Base-by-base conservation (phyloP, 345 rosid species). In the Hibiscus trionum region DNA sequence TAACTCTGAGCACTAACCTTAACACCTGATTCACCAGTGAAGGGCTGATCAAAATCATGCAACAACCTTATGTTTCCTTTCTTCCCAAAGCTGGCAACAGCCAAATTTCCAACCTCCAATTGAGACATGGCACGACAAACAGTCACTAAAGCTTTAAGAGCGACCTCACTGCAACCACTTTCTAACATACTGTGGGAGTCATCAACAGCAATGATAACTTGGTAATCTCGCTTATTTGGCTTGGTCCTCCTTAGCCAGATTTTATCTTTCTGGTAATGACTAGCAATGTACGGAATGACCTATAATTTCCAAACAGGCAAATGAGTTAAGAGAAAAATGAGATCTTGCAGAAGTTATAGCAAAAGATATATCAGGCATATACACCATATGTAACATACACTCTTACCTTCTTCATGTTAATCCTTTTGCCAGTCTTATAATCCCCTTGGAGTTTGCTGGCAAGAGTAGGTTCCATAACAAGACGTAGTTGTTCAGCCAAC, bases 361-460 rank as follows among this genome's bases (percentile, higher is more conserved):
- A 46, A 72, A 55, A 74, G 6, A 26, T 53, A 3, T 7, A 55
- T 4, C 3, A 8, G 39, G 15, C 4, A 49, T 39, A 4, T 42
- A 27, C 15, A 47, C 26, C 15, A 26, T 1, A 50, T 4, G 44
- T 50, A 27, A 27, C 4, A 29, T n/a, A 67, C 9, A 47, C 21
- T 16, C 59, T 47, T 76, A 89, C 96, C 93, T 87, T 95, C 80
- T 90, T 92, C 98, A 95, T 95, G 87, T 95, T 95, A 75, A 95
- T 90, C 73, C 99, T 78, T 80, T 95, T 92, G 56, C 99, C 99
- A 47, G 97, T 92, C 84, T 87, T 90, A 70, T 92, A 95, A 74
- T 95, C 99, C 17, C 99, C 99, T 80, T 86, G 93, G 61, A 95
- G 98, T 77, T 92, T 95, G 84, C 97, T 92, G 12, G 97, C 98